Percentiles rank a stretch among this genome's conserved stretches.
phyloP scores from a whole-genome alignment of 768 basidiomycete species.

The Pholiota molesta region DNA sequence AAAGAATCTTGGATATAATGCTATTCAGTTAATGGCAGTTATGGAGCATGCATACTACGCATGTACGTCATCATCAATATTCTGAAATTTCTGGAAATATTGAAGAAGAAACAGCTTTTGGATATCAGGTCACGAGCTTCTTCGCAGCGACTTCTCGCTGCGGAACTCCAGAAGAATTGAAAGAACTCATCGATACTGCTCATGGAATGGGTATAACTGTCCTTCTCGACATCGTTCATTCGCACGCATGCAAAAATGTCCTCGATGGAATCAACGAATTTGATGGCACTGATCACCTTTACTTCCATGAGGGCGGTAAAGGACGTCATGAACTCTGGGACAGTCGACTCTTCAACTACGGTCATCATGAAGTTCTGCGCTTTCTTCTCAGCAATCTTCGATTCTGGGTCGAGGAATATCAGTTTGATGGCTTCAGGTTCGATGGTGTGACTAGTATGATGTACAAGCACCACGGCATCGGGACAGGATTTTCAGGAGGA shows the following conservation, averaged over 20 bases:
- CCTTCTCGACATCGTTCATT: slow-evolving; percentile 96
- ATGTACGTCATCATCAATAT: slow-evolving; percentile 54
- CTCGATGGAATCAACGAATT: slow-evolving; percentile 94
- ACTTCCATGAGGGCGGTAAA: slow-evolving; percentile 93
- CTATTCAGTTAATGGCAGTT: slow-evolving; percentile 97
- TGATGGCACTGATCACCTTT: slow-evolving; percentile 96
- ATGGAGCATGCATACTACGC: slow-evolving; percentile 99
- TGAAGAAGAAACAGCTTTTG: slow-evolving; percentile 68
- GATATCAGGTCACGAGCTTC: slow-evolving; percentile 97
- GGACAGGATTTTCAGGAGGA: slow-evolving; percentile 95
- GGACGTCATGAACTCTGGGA: slow-evolving; percentile 98
- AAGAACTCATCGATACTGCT: slow-evolving; percentile 93
- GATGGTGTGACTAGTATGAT: slow-evolving; percentile 99
- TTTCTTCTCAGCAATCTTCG: slow-evolving; percentile 95
- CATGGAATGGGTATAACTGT: slow-evolving; percentile 93
- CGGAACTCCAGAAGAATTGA: slow-evolving; percentile 93
- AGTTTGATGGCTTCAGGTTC: slow-evolving; percentile 97
- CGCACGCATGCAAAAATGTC: slow-evolving; percentile 97
- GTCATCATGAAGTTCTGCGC: slow-evolving; percentile 89
- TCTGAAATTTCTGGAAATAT: background rate
- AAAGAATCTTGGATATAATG: slow-evolving; percentile 91
- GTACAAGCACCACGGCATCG: slow-evolving; percentile 98
- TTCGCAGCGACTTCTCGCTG: slow-evolving; percentile 97
- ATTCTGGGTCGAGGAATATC: slow-evolving; percentile 94
- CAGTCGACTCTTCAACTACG: slow-evolving; percentile 96